phyloP scores from a whole-genome alignment of 2,329 filamentous ascomycete genomes.

The Blastomyces parvus region DNA sequence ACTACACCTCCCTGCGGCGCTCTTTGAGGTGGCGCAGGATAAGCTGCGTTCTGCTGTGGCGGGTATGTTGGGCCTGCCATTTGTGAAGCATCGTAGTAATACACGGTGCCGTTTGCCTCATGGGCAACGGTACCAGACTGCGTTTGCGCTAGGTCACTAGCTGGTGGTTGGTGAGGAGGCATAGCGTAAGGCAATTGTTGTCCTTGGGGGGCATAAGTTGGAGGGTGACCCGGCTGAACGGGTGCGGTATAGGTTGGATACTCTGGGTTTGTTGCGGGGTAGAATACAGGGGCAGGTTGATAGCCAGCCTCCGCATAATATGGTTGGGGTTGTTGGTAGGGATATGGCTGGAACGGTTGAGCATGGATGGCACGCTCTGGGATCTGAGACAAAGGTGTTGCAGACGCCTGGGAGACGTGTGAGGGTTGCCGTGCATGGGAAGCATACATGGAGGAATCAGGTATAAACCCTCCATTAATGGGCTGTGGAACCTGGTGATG shows the following conservation, averaged over 20 bases:
- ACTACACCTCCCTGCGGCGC: conserved; percentile 47
- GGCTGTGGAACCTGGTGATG: conserved; percentile 86
- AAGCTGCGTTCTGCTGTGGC: conserved; percentile 38
- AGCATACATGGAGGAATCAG: conserved; percentile 42
- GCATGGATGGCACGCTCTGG: conserved; percentile 88
- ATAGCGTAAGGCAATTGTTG: conserved; percentile 39
- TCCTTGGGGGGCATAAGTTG: conserved; percentile 17
- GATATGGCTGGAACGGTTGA: conserved; percentile 73
- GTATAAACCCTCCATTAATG: conserved; percentile 48
- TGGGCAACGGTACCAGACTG: conserved; percentile 60
- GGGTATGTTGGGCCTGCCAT: conserved; percentile 44
- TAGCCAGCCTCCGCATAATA: conserved; percentile 51
- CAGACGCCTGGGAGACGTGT: conserved; percentile 60
- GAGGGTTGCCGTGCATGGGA: conserved; percentile 58
- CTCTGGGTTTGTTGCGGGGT: conserved; percentile 43
- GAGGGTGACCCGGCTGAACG: conserved; percentile 36
- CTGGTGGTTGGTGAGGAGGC: conserved; percentile 21
- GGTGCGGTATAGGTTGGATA: conserved; percentile 37
- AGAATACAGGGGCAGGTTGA: conserved; percentile 58
- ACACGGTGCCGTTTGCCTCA: conserved; percentile 91
- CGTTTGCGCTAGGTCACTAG: conserved; percentile 21
- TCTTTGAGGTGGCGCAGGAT: conserved; percentile 43
- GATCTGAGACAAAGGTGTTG: conserved; percentile 81
- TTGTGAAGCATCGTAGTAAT: conserved; percentile 80
- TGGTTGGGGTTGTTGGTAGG: conserved; percentile 46